phyloP scores from a whole-genome alignment of 2,329 filamentous ascomycete species.

The Fusarium sp. region DNA sequence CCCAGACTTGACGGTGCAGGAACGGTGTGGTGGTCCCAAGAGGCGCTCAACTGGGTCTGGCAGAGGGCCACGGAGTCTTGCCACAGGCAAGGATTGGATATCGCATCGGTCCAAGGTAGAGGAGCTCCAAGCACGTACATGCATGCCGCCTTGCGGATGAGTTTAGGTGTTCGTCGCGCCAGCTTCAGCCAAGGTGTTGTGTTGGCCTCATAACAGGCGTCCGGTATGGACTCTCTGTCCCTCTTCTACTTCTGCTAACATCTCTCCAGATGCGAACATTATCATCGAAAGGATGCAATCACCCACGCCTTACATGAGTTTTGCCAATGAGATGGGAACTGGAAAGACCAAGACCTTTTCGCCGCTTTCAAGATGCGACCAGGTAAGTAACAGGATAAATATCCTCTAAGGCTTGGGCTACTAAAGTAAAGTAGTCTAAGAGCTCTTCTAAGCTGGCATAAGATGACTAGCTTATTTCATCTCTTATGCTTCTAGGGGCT shows the following conservation, averaged over 20 bases:
- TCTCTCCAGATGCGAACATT: background rate
- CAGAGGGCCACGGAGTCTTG: background rate
- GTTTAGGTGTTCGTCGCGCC: too few species aligned
- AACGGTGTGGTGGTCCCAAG: background rate
- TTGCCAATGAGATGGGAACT: background rate
- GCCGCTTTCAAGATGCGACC: background rate
- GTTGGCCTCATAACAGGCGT: background rate
- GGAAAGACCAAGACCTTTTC: background rate
- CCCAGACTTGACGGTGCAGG: background rate
- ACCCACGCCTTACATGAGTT: background rate
- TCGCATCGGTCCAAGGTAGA: fast-evolving
- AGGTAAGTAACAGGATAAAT: too few species aligned
- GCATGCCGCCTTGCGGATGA: background rate
- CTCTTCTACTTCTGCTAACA: background rate
- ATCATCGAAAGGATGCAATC: background rate
- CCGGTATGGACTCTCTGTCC: background rate
- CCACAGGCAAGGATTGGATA: fast-evolving
- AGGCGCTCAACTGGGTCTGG: background rate
- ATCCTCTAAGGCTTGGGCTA: too few species aligned
- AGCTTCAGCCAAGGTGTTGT: background rate
- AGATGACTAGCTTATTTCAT: too few species aligned
- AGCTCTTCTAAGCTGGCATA: too few species aligned
- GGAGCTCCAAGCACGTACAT: fast-evolving
- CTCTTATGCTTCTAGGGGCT: too few species aligned
- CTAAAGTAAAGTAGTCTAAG: too few species aligned